Evolutionary conservation across 805 yeast genomes (phyloP).

Genomic region (Pichia eremophila): DNA sequence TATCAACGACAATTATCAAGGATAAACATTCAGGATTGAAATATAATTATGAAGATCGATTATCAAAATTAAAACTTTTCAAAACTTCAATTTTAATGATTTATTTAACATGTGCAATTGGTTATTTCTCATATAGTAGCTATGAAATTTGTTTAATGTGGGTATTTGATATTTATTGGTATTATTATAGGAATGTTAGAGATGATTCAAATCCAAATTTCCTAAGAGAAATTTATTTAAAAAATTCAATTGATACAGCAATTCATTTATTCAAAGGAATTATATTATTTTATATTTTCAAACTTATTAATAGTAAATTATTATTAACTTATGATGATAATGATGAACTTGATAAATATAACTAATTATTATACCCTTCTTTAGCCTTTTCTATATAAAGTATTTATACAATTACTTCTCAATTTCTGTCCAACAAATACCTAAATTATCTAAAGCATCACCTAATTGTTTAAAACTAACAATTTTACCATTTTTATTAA

Average conservation of each 20-base stretch:
- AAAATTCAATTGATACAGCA: slow-evolving; percentile 8
- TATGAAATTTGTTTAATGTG: neutral
- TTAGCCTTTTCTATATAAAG: neutral
- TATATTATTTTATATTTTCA: slow-evolving; percentile 12
- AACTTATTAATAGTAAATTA: slow-evolving; percentile 15
- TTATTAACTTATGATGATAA: slow-evolving; percentile 18
- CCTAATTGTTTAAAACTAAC: slow-evolving; percentile 8
- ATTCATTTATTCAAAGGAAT: slow-evolving; percentile 13
- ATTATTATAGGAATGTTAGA: slow-evolving; percentile 1
- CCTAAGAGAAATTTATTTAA: neutral
- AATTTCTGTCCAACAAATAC: slow-evolving; percentile 18
- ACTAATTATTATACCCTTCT: slow-evolving; percentile 4
- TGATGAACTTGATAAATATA: slow-evolving; percentile 21
- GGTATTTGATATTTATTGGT: slow-evolving; percentile 7
- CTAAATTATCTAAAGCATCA: slow-evolving; percentile 22
- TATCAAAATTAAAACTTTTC: slow-evolving; percentile 1
- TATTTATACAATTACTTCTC: neutral
- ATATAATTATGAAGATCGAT: slow-evolving; percentile 6
- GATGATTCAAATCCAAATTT: neutral
- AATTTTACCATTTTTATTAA: slow-evolving; percentile 10
- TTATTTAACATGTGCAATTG: neutral
- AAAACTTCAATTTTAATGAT: slow-evolving; percentile 5
- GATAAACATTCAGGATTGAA: slow-evolving; percentile 1
- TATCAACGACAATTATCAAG: slow-evolving; percentile 1
- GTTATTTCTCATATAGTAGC: neutral